A percentile compares a stretch with the other conserved stretches of the same genome.
phyloP scores from a whole-genome alignment of 352 stramenopile species.

The Proteromonas lacertae region DNA sequence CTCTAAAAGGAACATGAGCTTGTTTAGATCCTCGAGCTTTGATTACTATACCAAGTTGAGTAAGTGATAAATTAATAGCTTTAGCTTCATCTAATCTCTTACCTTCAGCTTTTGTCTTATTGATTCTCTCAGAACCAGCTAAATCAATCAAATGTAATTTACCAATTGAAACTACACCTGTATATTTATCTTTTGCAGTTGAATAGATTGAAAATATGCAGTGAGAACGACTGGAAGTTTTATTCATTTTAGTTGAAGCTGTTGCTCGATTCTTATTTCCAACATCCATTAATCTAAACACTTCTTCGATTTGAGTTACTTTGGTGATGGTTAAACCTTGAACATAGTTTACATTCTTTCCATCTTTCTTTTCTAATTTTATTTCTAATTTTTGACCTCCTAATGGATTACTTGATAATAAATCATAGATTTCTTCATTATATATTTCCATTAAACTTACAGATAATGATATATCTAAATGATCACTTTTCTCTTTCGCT shows the following conservation, averaged over 20 bases:
- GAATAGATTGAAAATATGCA: slow-evolving; percentile 35
- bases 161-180: slow-evolving; percentile 2
- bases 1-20: slow-evolving; percentile 65
- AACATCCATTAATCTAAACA: slow-evolving; percentile 3
- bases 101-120: slow-evolving; percentile 20
- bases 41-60: slow-evolving; percentile 66
- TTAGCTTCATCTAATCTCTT: slow-evolving; percentile 67
- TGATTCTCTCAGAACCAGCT: too few relatives aligned
- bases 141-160: slow-evolving; percentile 50
- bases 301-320: not conserved
- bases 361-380: slow-evolving; percentile 6
- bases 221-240: slow-evolving; percentile 32
- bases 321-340: slow-evolving; percentile 4
- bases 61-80: slow-evolving; percentile 74
- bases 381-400: slow-evolving; percentile 17
- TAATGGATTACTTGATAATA: slow-evolving; percentile 28
- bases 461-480: slow-evolving; percentile 20
- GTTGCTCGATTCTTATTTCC: slow-evolving; percentile 21
- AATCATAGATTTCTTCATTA: slow-evolving; percentile 73
- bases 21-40: slow-evolving; percentile 21
- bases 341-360: slow-evolving; percentile 5
- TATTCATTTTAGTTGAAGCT: slow-evolving; percentile 40
- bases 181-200: slow-evolving; percentile 3
- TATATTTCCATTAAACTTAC: slow-evolving; percentile 77
- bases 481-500: slow-evolving; percentile 10